Conservation (phyloP, 495 filamentous ascomycete genomes). For the Penicillium diatomitis region DNA sequence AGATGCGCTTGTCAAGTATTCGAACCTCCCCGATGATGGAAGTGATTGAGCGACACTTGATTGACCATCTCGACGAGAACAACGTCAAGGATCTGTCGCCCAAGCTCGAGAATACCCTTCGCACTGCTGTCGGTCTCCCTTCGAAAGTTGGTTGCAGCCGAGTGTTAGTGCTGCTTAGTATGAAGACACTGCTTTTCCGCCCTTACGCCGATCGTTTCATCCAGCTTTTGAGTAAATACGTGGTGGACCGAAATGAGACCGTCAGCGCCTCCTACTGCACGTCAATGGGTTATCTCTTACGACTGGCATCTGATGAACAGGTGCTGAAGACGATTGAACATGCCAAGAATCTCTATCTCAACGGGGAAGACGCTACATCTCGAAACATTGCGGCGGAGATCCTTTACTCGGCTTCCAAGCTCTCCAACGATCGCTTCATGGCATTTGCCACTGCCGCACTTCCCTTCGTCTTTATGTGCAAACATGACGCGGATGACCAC, state of each 20-base stretch:
- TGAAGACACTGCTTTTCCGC: constrained; percentile 60
- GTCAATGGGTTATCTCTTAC: constrained; percentile 74
- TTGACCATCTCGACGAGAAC: constrained; percentile 66
- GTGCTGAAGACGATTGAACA: constrained; percentile 57
- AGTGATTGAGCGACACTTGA: constrained; percentile 78
- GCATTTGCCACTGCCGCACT: constrained; percentile 62
- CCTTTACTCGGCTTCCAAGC: constrained; percentile 68
- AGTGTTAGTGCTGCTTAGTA: constrained; percentile 79
- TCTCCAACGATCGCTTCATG: constrained; percentile 81
- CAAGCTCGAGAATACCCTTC: constrained; percentile 65
- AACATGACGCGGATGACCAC: constrained; percentile 72
- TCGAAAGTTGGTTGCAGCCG: constrained; percentile 85
- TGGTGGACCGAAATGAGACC: constrained; percentile 85
- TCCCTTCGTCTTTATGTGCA: constrained; percentile 80
- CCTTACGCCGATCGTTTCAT: constrained; percentile 73
- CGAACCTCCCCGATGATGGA: constrained; percentile 87
- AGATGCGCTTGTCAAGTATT: constrained; percentile 66
- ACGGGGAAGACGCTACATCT: constrained; percentile 61
- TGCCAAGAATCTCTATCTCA: constrained; percentile 66
- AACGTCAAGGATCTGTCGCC: constrained; percentile 67
- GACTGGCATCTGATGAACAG: constrained; percentile 60
- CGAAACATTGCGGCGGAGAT: constrained; percentile 73
- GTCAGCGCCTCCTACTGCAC: constrained; percentile 79
- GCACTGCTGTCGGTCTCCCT: constrained; percentile 78
- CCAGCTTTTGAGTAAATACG: constrained; percentile 63